A percentile compares a stretch with the other conserved stretches of the same genome.
phyloP scores from a whole-genome alignment of 176 grass and related monocot species.

The Oryza rufipogon region DNA sequence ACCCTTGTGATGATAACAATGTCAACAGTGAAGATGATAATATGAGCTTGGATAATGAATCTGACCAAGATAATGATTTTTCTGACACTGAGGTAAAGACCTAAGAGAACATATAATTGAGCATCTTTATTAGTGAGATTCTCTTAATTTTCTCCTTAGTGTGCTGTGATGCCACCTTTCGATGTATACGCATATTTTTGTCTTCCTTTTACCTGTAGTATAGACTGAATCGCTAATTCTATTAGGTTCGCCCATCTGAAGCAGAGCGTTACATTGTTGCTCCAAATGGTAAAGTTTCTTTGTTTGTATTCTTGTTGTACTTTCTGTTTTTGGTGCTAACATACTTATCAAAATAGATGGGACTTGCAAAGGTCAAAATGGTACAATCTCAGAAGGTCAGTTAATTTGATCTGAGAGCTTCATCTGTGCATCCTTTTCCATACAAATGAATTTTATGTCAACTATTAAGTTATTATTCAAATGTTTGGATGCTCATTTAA shows the following conservation, averaged over 20 bases:
- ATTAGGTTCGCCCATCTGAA: slow-evolving; percentile 72
- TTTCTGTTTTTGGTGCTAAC: slow-evolving; percentile 51
- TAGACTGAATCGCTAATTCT: slow-evolving; percentile 33
- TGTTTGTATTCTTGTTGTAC: slow-evolving; percentile 23
- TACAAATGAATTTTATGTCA: background rate
- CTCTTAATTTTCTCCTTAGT: slow-evolving; percentile 20
- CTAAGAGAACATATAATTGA: slow-evolving; percentile 2
- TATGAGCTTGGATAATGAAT: slow-evolving; percentile 69
- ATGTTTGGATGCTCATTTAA: slow-evolving; percentile 1
- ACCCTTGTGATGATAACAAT: slow-evolving; percentile 88
- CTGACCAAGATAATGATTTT: slow-evolving; percentile 64
- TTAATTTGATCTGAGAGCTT: slow-evolving; percentile 34
- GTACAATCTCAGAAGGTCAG: slow-evolving; percentile 81
- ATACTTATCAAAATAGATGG: slow-evolving; percentile 46
- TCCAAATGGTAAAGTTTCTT: slow-evolving; percentile 70
- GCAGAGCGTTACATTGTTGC: slow-evolving; percentile 76
- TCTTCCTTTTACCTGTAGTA: background rate
- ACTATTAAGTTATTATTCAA: background rate
- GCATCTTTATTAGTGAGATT: slow-evolving; percentile 1
- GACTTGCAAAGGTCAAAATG: slow-evolving; percentile 54
- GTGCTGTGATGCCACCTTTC: background rate
- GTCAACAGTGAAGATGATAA: slow-evolving; percentile 66
- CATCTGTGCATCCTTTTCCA: slow-evolving; percentile 20
- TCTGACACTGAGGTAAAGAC: slow-evolving; percentile 86
- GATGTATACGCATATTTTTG: background rate